Percentiles rank a stretch among this genome's conserved stretches.
Conservation (phyloP, 2,329 filamentous ascomycete species). For the Aspergillus hortae region DNA sequence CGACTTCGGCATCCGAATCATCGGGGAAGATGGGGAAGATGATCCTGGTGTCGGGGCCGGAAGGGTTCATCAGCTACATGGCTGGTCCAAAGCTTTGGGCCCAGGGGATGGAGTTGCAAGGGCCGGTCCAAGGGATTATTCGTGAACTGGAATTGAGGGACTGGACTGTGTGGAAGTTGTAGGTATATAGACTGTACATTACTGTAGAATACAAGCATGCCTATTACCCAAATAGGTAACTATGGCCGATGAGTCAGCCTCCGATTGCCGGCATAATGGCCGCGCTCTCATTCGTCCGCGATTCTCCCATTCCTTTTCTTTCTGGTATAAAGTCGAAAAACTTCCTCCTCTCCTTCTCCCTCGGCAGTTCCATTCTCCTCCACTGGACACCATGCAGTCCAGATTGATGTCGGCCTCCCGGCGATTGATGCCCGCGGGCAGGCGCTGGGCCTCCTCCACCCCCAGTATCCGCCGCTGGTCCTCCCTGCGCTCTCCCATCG, state of each 20-base stretch:
- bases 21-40: constrained; percentile 50
- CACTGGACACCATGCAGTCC: constrained; percentile 12
- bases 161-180: constrained; percentile 60
- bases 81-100: constrained; percentile 77
- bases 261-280: constrained; percentile 10
- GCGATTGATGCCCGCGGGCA: constrained; percentile 17
- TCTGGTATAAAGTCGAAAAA: too few species aligned
- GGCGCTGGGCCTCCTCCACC: constrained; percentile 14
- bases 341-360: background rate
- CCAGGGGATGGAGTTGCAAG: constrained; percentile 70
- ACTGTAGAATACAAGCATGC: too few species aligned
- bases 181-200: constrained; percentile 10
- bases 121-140: constrained; percentile 66
- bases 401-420: constrained; percentile 13
- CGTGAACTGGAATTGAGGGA: constrained; percentile 55
- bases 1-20: constrained; percentile 16
- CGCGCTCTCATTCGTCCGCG: constrained; percentile 12
- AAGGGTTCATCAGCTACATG: constrained; percentile 79
- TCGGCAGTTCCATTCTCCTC: background rate
- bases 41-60: constrained; percentile 83
- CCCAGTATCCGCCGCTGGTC: constrained; percentile 12
- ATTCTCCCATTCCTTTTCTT: background rate
- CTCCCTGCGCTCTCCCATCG: constrained; percentile 18
- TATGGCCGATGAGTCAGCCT: background rate
- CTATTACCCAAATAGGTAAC: background rate